Percentiles rank a stretch among this genome's conserved stretches.
These are phyloP conservation scores for Stagonosporopsis tanaceti DNA, from an alignment of 2,329 filamentous ascomycete species.

Conservation along the genomic window DNA sequence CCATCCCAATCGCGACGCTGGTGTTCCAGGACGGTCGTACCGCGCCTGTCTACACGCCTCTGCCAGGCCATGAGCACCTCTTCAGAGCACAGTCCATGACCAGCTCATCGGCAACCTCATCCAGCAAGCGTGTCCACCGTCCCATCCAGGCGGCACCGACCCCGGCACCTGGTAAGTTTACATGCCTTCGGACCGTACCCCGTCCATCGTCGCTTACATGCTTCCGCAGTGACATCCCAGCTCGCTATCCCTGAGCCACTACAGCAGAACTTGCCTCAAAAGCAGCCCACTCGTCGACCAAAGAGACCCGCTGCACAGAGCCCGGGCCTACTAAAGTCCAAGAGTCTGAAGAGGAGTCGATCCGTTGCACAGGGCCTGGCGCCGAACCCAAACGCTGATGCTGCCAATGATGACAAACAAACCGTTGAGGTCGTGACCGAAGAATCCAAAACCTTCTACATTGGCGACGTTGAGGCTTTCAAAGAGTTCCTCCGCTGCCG, in stretches of 20 bases:
- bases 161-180: conserved; percentile 20
- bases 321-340: conserved; percentile 10
- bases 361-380: conserved; percentile 15
- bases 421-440: conserved; percentile 20
- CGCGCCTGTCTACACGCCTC: conserved; percentile 30
- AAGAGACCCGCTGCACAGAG: background rate
- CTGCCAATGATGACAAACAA: conserved; percentile 16
- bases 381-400: background rate
- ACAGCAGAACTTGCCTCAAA: background rate
- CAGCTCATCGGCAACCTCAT: background rate
- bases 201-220: conserved; percentile 16
- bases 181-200: conserved; percentile 1
- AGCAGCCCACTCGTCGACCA: background rate
- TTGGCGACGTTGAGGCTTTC: conserved; percentile 35
- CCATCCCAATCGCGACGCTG: conserved; percentile 33
- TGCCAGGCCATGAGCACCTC: conserved; percentile 38
- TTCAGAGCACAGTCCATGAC: conserved; percentile 19
- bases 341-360: conserved; percentile 27
- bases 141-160: conserved; percentile 4
- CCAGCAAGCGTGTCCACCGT: background rate
- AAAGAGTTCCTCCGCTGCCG: conserved; percentile 34
- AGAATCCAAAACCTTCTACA: conserved; percentile 30
- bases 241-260: background rate
- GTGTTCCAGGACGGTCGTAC: conserved; percentile 32
- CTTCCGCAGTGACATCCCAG: conserved; percentile 10